Base-by-base conservation (phyloP, 208 protist species). In the Crithidia sp. region DNA sequence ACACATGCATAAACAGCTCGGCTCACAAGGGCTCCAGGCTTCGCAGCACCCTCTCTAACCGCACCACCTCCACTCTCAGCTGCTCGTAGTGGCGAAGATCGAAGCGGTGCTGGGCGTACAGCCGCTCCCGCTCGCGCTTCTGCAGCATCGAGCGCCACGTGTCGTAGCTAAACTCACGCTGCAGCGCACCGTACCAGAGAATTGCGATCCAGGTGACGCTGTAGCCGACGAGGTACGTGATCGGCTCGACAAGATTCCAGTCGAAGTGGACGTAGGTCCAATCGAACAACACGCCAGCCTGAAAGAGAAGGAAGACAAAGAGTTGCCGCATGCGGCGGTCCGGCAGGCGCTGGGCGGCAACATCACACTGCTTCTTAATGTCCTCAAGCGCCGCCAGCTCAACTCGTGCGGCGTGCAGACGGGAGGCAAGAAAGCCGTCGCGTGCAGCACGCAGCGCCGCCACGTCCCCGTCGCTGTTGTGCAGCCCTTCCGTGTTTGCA, bases 201-300 rank as follows among this genome's bases (percentile, higher is more conserved):
- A 95, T 74, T 10, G 71, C 77, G 36, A 93, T 57, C 89, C 93
- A 97, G 45, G 86, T 87, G n/a, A 56, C 83, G 57, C 77, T 80
- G 78, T 93, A 93, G 9, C 88, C 85, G 28, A 94, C 43, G 45
- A 97, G 60, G 67, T 95, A 97, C 41, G 93, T 95, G 58, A 97
- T 95, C 40, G 93, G 93, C 83, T 97, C 93, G 58, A 92, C 85
- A n/a, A 94, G 76, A 58, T 86, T 92, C 92, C 92, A 96, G 62
- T 92, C 88, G 77, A 94, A 96, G 53, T 87, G 84, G 47, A 96
- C 70, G 67, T 93, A 96, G 10, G 86, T 90, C 87, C 92, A 94
- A 68, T 93, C 84, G 56, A 91, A 94, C 7, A 96, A 79, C 44
- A 86, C 79, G 2, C 72, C 55, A 0, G 67, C 36, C 66, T 93